Evolutionary conservation across 2,329 filamentous ascomycete genomes (phyloP), one percentile per base, ranked within the genome.

Genomic region (Aspergillus vadensis): DNA sequence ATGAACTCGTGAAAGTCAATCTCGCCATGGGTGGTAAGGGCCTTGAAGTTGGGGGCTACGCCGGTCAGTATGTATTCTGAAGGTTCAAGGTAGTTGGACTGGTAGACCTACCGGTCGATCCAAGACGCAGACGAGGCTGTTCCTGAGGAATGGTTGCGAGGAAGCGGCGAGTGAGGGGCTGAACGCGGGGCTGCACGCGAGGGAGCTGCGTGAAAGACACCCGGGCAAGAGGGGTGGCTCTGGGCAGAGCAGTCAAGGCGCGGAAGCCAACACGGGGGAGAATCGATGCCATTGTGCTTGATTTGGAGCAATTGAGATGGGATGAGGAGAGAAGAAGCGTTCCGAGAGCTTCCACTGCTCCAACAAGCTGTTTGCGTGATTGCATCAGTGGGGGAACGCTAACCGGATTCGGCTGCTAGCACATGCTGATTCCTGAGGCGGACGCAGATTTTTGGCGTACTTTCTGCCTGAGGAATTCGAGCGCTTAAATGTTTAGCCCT

Each of bases 1-100:
- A 89, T 87, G 79, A 86, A 89, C 71, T 88, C 78, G 77, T 89
- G 87, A 81, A 90, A 90, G 76, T 89, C 83, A 70, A 89, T 88
- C 59, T 83, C 80, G 62, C 87, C 87, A 64, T 82, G 77, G 60
- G 87, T 89, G 63, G 87, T 89, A 71, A 87, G 80, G 60, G 87
- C 87, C 70, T 87, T 78, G 80, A 89, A 89, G 78, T 89, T 86
- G 67, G 87, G 87, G 60, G 86, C 87, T 72, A 5, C 5, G 19
- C 12, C 4, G 23, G 23, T 60, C 25, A 63, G 54, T 21, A 15
- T 27, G 5, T 4, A 19, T n/a, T 3, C 12, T n/a, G n/a, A 44
- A 55, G 9, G 7, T 17, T 9, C 2, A 6, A 4, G 2, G 27
- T 14, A 21, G n/a, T 32, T 32, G 25, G 7, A 30, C 4, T 4